phyloP scores from a whole-genome alignment of 2,329 filamentous ascomycete species.

The Penicillium olsonii region DNA sequence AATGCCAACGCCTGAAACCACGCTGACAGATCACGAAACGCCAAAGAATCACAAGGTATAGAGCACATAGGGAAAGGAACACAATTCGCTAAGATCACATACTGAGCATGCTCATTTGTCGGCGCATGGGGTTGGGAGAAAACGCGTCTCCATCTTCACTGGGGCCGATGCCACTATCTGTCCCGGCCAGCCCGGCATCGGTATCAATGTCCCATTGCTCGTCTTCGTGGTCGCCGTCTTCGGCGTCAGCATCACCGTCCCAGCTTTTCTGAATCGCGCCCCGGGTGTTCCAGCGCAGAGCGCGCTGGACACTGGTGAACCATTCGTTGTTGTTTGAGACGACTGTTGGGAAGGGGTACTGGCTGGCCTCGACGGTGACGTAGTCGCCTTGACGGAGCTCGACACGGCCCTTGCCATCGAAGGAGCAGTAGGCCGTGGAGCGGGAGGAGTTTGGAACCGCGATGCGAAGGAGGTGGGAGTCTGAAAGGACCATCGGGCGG shows the following conservation, averaged over 20 bases:
- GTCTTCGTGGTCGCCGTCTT: constrained; percentile 51
- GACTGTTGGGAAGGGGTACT: constrained; percentile 96
- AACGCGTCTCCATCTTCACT: constrained; percentile 66
- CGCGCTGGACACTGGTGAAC: constrained; percentile 93
- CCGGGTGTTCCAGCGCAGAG: constrained; percentile 90
- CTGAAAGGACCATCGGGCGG: constrained; percentile 95
- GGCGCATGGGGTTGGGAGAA: constrained; percentile 65
- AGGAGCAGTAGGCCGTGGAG: constrained; percentile 93
- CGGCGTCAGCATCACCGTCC: constrained; percentile 46
- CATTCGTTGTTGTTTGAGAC: constrained; percentile 87
- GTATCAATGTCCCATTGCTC: constrained; percentile 94
- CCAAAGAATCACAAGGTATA: constrained; percentile 11
- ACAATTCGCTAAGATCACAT: constrained; percentile 46
- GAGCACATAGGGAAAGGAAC: constrained; percentile 5
- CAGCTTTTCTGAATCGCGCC: constrained; percentile 90
- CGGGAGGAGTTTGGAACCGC: constrained; percentile 81
- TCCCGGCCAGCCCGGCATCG: constrained; percentile 54
- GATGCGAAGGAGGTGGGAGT: constrained; percentile 88
- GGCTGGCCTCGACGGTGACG: constrained; percentile 92
- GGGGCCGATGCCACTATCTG: constrained; percentile 51
- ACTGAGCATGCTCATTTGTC: constrained; percentile 73
- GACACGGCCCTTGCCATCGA: constrained; percentile 94
- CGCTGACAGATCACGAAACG: constrained; percentile 1
- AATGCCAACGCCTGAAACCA: constrained; percentile 7
- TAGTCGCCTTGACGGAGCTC: constrained; percentile 92